Evolutionary conservation across 2,329 filamentous ascomycete species (phyloP), one percentile per base, ranked within the genome.

Genomic region (Fusarium sp.): DNA sequence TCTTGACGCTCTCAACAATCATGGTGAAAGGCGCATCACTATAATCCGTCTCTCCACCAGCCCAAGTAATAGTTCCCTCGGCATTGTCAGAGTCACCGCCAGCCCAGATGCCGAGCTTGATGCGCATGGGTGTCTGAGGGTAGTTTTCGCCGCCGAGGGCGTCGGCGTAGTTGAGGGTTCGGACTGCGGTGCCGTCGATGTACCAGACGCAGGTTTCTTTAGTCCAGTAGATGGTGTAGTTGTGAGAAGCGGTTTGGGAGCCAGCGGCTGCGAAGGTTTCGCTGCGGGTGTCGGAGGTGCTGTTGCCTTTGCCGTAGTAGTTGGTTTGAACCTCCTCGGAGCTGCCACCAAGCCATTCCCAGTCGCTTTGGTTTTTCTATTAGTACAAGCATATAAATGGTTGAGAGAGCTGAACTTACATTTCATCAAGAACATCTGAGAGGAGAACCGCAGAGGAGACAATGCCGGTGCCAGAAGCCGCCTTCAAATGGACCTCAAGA

Each of bases 361-460:
- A 94, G 79, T 96, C 94, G 69, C 73, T 75, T 10, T n/a, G n/a
- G 5, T 18, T 27, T 18, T 25, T n/a, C 1, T 6, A 6, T 45
- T 10, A 54, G 33, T 25, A 31, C 10, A 29, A 27, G 9, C 0
- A 20, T 20, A 11, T 2, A 18, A 6, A 6, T 20, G 6, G 10
- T 20, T 33, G 0, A 35, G n/a, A 56, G 31, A n/a, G n/a, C n/a
- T n/a, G n/a, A 18, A 63, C 71, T 36, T 56, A 72, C 65, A 78
- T 10, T 50, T 78, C 77, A 13, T 96, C 94, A n/a, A 95, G 85
- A 75, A 90, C 88, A 78, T 95, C 93, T 0, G 93, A 95, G 81
- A 94, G 91, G 68, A 96, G 82, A 9, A 96, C 92, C 6, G 92
- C 87, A 66, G 91, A 93, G 81, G 92, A 95, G 67, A 96, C 92